These are phyloP conservation scores for Dactylellina cionopaga DNA, from an alignment of 2,329 filamentous ascomycete species.

Conservation along the genomic window DNA sequence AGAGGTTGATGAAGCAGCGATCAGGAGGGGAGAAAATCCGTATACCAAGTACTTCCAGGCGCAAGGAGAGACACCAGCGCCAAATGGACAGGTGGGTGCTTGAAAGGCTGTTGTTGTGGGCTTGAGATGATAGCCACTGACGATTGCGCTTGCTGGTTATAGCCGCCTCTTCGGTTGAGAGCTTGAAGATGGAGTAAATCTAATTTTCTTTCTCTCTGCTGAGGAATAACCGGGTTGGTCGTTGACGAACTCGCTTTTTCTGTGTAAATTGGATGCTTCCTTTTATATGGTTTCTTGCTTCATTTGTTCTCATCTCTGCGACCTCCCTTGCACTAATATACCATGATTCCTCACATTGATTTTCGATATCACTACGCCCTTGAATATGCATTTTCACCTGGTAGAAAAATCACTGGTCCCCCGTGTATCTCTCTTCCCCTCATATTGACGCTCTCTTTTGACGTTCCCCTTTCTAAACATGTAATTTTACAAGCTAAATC, in stretches of 20 bases:
- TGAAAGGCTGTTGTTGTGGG: constrained; percentile 1
- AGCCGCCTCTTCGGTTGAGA: constrained; percentile 42
- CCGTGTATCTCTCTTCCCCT: background rate
- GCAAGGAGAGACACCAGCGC: constrained; percentile 57
- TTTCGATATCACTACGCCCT: background rate
- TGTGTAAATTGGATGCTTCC: too few species aligned
- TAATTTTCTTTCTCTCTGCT: too few species aligned
- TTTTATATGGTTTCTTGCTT: background rate
- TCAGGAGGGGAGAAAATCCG: constrained; percentile 62
- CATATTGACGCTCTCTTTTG: background rate
- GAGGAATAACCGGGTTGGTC: too few species aligned
- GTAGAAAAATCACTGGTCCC: constrained; percentile 44
- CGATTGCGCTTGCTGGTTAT: constrained; percentile 4
- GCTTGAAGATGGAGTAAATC: constrained; percentile 5
- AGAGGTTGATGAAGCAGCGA: constrained; percentile 62
- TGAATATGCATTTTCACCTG: constrained; percentile 39
- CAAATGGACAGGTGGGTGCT: constrained; percentile 51
- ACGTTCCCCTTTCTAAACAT: background rate
- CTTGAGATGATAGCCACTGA: constrained; percentile 19
- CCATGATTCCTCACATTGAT: background rate
- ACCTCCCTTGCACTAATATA: constrained; percentile 30
- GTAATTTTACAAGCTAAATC: constrained; percentile 21
- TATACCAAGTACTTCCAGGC: constrained; percentile 64
- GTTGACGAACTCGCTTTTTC: too few species aligned
- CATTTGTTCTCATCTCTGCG: background rate